Evolutionary conservation across 192 early-diverging fungal genomes (phyloP).

Genomic region (Glomus cerebriforme): DNA sequence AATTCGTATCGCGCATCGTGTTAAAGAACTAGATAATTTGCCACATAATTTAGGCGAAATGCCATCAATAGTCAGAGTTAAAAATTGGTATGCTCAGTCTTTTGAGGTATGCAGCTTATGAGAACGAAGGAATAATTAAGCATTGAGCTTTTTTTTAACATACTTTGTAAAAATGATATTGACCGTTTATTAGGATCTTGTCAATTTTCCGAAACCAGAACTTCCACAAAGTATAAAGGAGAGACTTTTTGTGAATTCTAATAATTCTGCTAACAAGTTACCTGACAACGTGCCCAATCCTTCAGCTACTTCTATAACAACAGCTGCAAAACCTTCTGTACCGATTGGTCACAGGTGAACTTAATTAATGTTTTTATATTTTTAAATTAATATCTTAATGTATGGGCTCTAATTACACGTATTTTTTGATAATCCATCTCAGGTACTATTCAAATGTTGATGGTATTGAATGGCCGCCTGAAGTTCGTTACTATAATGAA

Average conservation of each 20-base stretch:
- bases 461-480: constrained; percentile 61
- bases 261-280: constrained; percentile 35
- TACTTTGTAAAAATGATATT: not conserved
- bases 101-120: constrained; percentile 59
- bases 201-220: constrained; percentile 56
- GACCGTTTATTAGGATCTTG: constrained; percentile 47
- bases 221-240: constrained; percentile 41
- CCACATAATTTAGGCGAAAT: constrained; percentile 86
- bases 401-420: not conserved
- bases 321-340: constrained; percentile 34
- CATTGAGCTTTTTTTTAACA: not conserved
- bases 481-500: constrained; percentile 76
- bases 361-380: not conserved
- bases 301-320: constrained; percentile 33
- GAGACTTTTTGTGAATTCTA: not conserved
- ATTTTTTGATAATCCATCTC: not conserved
- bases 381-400: not conserved
- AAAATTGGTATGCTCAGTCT: constrained; percentile 94
- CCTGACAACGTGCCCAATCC: constrained; percentile 51
- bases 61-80: constrained; percentile 88
- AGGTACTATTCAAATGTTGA: constrained; percentile 63
- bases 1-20: constrained; percentile 89
- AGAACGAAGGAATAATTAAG: not conserved
- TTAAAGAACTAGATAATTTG: constrained; percentile 91
- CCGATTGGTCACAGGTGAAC: constrained; percentile 54